Evolutionary conservation across 192 early-diverging fungal species (phyloP).

Genomic region (Obelidium mucronatum): DNA sequence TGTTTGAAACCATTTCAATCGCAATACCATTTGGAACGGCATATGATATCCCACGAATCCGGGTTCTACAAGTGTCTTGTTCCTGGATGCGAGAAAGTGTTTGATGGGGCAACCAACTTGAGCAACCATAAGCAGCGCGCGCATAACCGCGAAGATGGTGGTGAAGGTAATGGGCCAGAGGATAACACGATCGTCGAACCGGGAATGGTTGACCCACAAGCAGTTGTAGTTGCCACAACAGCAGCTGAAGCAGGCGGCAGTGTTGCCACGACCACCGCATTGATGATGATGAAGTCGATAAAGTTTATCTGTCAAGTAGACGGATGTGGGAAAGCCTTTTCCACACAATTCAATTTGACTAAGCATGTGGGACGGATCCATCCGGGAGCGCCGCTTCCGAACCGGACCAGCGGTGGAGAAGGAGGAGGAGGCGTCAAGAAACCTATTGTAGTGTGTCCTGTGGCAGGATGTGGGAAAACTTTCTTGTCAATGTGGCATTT

Average conservation of each 20-base stretch:
- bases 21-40: constrained; percentile 12
- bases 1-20: background rate
- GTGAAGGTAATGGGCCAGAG: background rate
- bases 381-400: too few relatives aligned
- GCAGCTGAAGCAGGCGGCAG: background rate
- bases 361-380: too few relatives aligned
- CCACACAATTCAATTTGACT: background rate
- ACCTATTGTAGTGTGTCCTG: background rate
- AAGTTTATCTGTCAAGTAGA: background rate
- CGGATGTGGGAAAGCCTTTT: background rate
- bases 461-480: background rate
- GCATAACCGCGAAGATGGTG: background rate
- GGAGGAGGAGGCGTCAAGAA: background rate
- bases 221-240: background rate
- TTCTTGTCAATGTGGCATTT: background rate
- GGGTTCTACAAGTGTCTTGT: background rate
- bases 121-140: background rate
- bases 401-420: background rate
- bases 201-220: background rate
- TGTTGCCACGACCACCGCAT: background rate
- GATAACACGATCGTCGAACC: background rate
- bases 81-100: background rate
- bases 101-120: background rate
- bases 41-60: background rate
- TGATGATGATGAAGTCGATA: background rate